phyloP scores from a whole-genome alignment of 208 protist species.

The Acanthamoeba royreba region DNA sequence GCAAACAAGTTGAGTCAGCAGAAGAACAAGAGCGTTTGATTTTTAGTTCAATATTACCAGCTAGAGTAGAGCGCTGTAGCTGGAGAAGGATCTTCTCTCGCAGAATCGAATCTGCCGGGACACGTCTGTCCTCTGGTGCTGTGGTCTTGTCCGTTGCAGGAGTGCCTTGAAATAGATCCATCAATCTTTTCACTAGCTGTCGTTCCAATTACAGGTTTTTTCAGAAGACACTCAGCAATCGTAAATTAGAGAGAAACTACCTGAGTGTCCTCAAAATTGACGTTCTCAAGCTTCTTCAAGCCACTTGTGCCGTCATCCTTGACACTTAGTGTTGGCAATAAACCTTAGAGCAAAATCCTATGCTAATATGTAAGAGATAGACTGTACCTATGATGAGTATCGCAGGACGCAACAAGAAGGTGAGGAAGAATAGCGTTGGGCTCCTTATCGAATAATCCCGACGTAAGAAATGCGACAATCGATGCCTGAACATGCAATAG shows the following conservation, averaged over 20 bases:
- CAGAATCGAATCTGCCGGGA: not conserved
- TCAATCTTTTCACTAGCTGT: conserved; percentile 8
- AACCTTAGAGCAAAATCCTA: not conserved
- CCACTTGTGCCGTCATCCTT: not conserved
- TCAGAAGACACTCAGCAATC: not conserved
- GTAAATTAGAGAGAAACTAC: not conserved
- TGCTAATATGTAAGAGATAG: not conserved
- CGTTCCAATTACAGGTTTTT: not conserved
- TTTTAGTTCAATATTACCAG: not conserved
- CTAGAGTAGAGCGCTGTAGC: conserved; percentile 13
- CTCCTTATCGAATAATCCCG: not conserved
- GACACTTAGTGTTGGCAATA: not conserved
- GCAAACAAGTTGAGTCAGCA: not conserved
- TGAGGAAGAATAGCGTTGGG: not conserved
- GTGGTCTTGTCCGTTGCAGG: conserved; percentile 38
- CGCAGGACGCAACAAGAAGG: conserved; percentile 13
- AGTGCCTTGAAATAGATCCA: conserved; percentile 38
- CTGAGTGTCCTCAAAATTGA: conserved; percentile 18
- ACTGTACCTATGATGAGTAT: not conserved
- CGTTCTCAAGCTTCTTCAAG: conserved; percentile 23
- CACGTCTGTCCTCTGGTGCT: not conserved
- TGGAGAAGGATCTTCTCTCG: conserved; percentile 37
- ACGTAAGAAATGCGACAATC: not conserved
- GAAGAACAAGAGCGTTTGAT: not conserved
- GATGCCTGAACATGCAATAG: not conserved